Percentiles rank a stretch among this genome's conserved stretches.
These are phyloP conservation scores for Leishmania aethiopica DNA, from an alignment of 208 protist species.

Conservation along the genomic window DNA sequence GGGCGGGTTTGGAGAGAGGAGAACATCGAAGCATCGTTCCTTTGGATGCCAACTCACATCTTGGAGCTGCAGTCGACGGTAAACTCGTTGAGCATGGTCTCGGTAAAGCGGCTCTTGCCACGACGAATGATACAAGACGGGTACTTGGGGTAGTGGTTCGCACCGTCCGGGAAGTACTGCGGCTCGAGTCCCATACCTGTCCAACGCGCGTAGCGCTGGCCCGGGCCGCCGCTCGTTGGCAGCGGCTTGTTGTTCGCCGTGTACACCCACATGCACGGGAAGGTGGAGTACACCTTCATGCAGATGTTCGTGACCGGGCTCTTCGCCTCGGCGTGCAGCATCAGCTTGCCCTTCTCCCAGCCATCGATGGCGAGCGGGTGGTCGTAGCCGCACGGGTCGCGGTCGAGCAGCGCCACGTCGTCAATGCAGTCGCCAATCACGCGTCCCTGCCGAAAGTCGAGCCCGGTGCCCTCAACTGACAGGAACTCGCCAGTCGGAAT, in stretches of 20 bases:
- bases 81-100: constrained; percentile 64
- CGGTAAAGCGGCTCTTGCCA: constrained; percentile 47
- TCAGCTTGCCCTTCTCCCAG: constrained; percentile 38
- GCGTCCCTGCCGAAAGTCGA: constrained; percentile 46
- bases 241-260: constrained; percentile 61
- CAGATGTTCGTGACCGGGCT: constrained; percentile 54
- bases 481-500: constrained; percentile 53
- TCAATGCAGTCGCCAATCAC: constrained; percentile 45
- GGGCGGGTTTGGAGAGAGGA: neutral
- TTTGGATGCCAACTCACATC: constrained; percentile 10
- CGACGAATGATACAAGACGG: constrained; percentile 38
- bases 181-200: constrained; percentile 50
- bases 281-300: constrained; percentile 68
- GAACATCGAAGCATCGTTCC: no score
- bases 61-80: constrained; percentile 24
- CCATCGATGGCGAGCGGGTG: constrained; percentile 47
- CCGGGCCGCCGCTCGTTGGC: constrained; percentile 38
- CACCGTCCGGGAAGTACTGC: constrained; percentile 51
- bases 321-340: constrained; percentile 49
- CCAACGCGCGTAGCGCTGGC: constrained; percentile 56
- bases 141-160: constrained; percentile 44
- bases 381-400: constrained; percentile 65
- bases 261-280: constrained; percentile 70
- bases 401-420: constrained; percentile 33
- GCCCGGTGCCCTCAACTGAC: constrained; percentile 24